These are phyloP conservation scores for Prunus armeniaca DNA, from an alignment of 306 rosid species.

Conservation along the genomic window DNA sequence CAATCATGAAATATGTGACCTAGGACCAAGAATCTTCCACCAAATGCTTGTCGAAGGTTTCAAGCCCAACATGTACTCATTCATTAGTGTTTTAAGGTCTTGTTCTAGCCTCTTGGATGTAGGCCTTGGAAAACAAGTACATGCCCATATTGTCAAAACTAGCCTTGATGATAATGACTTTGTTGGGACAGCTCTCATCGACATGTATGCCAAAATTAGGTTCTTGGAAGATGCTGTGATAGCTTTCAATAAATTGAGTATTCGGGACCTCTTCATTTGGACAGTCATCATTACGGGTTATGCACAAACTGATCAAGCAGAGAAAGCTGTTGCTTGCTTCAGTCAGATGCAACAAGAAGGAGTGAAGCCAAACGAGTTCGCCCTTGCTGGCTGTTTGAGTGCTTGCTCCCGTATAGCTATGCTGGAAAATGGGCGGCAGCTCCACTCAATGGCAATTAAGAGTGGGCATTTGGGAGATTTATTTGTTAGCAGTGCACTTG, in stretches of 20 bases:
- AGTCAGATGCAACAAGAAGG: conserved; percentile 36
- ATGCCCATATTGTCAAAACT: conserved; percentile 30
- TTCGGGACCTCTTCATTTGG: conserved; percentile 37
- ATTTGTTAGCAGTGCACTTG: conserved; percentile 31
- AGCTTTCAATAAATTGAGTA: conserved; percentile 27
- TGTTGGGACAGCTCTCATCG: conserved; percentile 37
- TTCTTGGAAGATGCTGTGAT: conserved; percentile 25
- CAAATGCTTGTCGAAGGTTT: conserved; percentile 25
- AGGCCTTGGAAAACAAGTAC: conserved; percentile 35
- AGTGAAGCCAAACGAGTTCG: conserved; percentile 37
- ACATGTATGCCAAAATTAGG: conserved; percentile 34
- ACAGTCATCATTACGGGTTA: conserved; percentile 31
- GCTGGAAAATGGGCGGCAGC: conserved; percentile 33
- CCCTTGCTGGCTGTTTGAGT: conserved; percentile 35
- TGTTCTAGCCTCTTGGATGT: conserved; percentile 28
- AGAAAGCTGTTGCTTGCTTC: conserved; percentile 25
- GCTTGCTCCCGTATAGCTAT: conserved; percentile 30
- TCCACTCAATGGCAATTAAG: conserved; percentile 35
- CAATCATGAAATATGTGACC: conserved; percentile 13
- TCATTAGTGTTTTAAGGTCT: conserved; percentile 31
- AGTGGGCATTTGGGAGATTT: conserved; percentile 27
- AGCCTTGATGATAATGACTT: conserved; percentile 13
- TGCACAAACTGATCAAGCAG: conserved; percentile 19
- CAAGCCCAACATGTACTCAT: conserved; percentile 31
- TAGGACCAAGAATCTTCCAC: conserved; percentile 12